Conservation (phyloP, 805 yeast species). For the Lipomyces spencermartinsiae region DNA sequence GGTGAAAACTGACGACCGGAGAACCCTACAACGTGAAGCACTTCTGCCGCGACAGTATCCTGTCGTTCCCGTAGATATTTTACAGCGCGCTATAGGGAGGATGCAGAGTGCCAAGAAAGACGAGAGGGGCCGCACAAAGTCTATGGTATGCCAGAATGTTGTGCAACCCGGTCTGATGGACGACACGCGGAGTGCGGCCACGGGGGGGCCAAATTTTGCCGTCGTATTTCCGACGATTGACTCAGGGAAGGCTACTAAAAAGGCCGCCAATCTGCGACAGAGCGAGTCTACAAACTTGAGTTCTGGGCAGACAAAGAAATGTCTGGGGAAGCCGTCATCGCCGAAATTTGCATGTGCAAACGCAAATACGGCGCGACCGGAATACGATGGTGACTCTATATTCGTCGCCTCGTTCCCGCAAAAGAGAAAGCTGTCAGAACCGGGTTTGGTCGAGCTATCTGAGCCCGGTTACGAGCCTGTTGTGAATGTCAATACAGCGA, state of each 20-base stretch:
- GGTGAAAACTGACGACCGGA: neutral
- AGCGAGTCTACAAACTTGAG: neutral
- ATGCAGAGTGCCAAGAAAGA: neutral
- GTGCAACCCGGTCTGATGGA: neutral
- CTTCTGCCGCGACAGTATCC: neutral
- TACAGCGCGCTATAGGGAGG: neutral
- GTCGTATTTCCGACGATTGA: neutral
- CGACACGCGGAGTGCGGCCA: neutral
- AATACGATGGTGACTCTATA: neutral
- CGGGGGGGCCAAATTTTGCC: neutral
- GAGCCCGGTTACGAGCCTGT: neutral
- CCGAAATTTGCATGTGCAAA: neutral
- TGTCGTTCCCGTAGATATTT: neutral
- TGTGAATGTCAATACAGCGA: neutral
- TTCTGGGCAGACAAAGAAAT: neutral
- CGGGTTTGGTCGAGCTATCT: neutral
- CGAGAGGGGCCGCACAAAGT: neutral
- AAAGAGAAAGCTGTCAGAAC: neutral
- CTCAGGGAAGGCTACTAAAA: neutral
- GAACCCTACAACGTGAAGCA: neutral
- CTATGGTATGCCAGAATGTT: neutral
- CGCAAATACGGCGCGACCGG: neutral
- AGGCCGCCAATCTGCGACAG: neutral
- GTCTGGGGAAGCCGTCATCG: neutral
- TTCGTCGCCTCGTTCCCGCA: neutral